Base-by-base conservation (phyloP, 2,329 filamentous ascomycete genomes). In the Fusarium zealandicum region DNA sequence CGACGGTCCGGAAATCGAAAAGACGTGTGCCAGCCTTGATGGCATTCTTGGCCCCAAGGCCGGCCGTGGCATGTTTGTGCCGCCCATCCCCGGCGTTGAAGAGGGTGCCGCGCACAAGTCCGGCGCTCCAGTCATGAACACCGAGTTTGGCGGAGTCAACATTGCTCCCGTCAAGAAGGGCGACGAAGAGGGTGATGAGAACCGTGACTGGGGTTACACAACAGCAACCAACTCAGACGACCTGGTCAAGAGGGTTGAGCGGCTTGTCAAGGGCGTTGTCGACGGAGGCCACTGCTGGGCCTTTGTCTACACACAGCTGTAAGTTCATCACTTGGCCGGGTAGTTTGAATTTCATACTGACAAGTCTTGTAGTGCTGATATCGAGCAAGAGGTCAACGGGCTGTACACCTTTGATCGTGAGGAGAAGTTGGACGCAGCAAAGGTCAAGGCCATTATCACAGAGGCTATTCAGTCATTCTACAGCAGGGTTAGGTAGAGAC, bases 341-440 rank as follows among this genome's bases (percentile, higher is more conserved):
- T 6, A 5, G 11, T 50, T 16, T 44, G 28, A 31, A 11, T 28
- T n/a, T 17, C 1, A 16, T 43, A 44, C 36, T 67, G 65, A 57
- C 43, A 10, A 1, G 17, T 2, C 9, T 12, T 14, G 11, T 35
- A 80, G 78, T 31, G 77, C 77, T 51, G 81, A 85, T 65, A 85
- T 89, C 44, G 86, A 89, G 70, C 86, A 89, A 64, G 87, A 89
- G 65, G 83, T 84, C 30, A 89, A 90, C 61, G 87, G 86, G 0
- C 65, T 89, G 18, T 89, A 88, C 61, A 82, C 84, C 0, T 87
- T 82, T 58, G 81, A 88, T 55, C 78, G 87, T 1, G 76, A 78
- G 61, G 80, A 81, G 54, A 89, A 89, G 72, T 73, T 89, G 35
- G 79, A 83, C n/a, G 75, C 81, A 0, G 70, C 66, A 1, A 79